Percentiles rank a stretch among this genome's conserved stretches.
Evolutionary conservation across 2,329 filamentous ascomycete genomes (phyloP).

Genomic region (Aureobasidium sp.): DNA sequence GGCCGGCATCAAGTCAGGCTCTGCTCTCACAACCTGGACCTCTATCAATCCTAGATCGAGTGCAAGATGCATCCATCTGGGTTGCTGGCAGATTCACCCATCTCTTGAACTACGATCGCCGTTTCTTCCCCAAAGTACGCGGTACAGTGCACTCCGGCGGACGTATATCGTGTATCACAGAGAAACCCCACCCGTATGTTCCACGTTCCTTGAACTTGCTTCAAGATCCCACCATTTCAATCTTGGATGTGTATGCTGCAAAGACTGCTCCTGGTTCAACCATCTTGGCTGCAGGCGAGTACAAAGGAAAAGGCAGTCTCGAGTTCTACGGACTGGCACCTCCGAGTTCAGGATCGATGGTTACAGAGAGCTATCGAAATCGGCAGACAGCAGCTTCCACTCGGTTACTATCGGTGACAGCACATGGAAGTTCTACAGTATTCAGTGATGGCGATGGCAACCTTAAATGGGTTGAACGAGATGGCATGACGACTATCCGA

Average conservation of each 20-base stretch:
- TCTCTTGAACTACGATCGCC: slow-evolving; percentile 80
- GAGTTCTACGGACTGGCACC: slow-evolving; percentile 65
- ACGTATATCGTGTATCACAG: slow-evolving; percentile 62
- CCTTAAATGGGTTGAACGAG: slow-evolving; percentile 84
- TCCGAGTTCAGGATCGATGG: slow-evolving; percentile 24
- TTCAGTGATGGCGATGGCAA: slow-evolving; percentile 77
- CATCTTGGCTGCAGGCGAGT: slow-evolving; percentile 76
- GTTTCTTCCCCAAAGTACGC: slow-evolving; percentile 69
- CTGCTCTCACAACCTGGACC: slow-evolving; percentile 72
- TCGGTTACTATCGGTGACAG: slow-evolving; percentile 71
- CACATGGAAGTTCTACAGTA: slow-evolving; percentile 73
- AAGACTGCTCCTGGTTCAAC: slow-evolving; percentile 52
- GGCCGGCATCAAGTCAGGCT: slow-evolving; percentile 47
- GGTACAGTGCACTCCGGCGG: slow-evolving; percentile 79
- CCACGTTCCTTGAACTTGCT: slow-evolving; percentile 52
- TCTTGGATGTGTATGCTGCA: slow-evolving; percentile 44
- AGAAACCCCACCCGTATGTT: slow-evolving; percentile 59
- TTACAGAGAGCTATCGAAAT: slow-evolving; percentile 51
- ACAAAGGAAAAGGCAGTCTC: slow-evolving; percentile 82
- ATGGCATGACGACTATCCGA: slow-evolving; percentile 53
- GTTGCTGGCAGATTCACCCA: slow-evolving; percentile 82
- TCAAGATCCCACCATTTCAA: slow-evolving; percentile 38
- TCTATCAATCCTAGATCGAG: slow-evolving; percentile 69
- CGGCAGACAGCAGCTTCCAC: slow-evolving; percentile 73
- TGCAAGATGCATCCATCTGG: slow-evolving; percentile 63